phyloP scores from a whole-genome alignment of 495 filamentous ascomycete species.

The Astrothelium macrocarpum region DNA sequence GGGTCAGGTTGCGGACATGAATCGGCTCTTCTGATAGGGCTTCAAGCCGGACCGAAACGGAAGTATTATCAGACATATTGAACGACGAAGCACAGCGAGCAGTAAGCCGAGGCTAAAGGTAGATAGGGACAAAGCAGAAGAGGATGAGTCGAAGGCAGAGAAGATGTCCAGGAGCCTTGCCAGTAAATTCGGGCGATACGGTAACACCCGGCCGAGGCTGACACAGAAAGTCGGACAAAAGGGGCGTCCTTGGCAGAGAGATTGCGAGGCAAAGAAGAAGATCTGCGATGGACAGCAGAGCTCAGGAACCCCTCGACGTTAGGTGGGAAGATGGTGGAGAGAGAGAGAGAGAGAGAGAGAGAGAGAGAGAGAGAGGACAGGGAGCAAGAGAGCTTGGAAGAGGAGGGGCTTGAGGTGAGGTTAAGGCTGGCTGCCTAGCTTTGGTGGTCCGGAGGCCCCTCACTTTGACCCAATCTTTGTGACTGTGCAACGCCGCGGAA shows the following conservation, averaged over 20 bases:
- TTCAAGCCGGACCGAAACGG: not conserved
- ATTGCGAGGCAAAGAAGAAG: not conserved
- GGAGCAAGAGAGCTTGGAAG: not conserved
- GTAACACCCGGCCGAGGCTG: not conserved
- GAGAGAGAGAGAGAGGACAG: no score
- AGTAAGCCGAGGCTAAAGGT: no score
- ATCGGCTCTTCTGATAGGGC: not conserved
- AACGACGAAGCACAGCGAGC: not conserved
- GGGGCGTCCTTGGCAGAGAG: not conserved
- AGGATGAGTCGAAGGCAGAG: not conserved
- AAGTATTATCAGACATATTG: not conserved
- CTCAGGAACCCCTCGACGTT: no score
- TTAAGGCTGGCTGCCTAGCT: not conserved
- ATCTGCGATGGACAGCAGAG: not conserved
- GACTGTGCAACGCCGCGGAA: not conserved
- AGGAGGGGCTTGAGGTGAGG: not conserved
- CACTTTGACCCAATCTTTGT: not conserved
- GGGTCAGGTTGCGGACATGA: constrained; percentile 6
- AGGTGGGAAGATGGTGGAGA: no score
- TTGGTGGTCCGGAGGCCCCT: not conserved
- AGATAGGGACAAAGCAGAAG: no score
- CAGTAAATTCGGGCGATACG: not conserved
- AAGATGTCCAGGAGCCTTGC: not conserved
- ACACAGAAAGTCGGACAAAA: not conserved
- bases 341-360: no score